Conservation (phyloP, 768 basidiomycete species). For the Agaricus blazei region DNA sequence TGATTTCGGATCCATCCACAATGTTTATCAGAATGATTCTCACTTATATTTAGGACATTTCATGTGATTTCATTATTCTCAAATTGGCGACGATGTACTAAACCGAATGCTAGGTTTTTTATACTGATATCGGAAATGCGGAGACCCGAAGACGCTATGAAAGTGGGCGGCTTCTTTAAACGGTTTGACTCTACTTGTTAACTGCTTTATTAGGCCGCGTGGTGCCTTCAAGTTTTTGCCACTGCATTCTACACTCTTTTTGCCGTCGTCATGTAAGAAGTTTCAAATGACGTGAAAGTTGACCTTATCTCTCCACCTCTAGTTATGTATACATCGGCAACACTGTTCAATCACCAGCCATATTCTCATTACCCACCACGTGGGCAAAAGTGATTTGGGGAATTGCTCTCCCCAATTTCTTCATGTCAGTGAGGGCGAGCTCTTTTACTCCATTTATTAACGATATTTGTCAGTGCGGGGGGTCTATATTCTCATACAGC, state of each 20-base stretch:
- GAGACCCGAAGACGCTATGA: constrained; percentile 48
- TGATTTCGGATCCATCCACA: neutral
- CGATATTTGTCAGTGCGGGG: constrained; percentile 27
- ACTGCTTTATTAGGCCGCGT: constrained; percentile 36
- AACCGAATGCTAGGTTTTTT: constrained; percentile 38
- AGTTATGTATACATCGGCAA: constrained; percentile 45
- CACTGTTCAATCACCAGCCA: constrained; percentile 39
- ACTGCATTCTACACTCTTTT: constrained; percentile 48
- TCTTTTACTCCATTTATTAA: neutral
- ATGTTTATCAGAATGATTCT: neutral
- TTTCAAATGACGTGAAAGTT: neutral
- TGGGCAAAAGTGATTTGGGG: constrained; percentile 49
- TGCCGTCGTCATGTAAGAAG: constrained; percentile 27
- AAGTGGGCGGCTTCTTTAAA: constrained; percentile 25
- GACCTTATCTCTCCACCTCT: neutral
- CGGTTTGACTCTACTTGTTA: neutral
- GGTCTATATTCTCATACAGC: constrained; percentile 46
- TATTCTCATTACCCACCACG: constrained; percentile 39
- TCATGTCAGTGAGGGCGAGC: constrained; percentile 30
- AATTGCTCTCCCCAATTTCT: constrained; percentile 45
- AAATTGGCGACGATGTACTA: neutral
- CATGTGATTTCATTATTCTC: neutral
- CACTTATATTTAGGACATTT: constrained; percentile 1
- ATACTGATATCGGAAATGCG: constrained; percentile 56
- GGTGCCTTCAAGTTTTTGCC: constrained; percentile 48